phyloP scores from a whole-genome alignment of 148 eudicot genomes.

The Persicaria tinctoria region DNA sequence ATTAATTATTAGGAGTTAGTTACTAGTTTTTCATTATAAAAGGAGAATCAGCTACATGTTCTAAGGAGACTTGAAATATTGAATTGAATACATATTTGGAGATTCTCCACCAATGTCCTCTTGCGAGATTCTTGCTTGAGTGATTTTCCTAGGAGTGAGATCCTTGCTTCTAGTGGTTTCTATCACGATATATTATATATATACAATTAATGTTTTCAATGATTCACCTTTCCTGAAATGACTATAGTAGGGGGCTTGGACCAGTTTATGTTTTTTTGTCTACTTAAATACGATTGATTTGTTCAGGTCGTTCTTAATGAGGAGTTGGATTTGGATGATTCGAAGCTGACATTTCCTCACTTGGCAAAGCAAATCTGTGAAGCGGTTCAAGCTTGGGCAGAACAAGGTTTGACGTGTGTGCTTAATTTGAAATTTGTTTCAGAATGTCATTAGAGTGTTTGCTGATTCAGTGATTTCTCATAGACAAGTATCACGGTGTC shows the following conservation, averaged over 20 bases:
- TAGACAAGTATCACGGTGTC: slow-evolving; percentile 95
- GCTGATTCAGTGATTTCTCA: slow-evolving; percentile 16
- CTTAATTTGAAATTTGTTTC: slow-evolving; percentile 1
- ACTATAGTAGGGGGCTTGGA: background rate
- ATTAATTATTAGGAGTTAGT: too few species aligned
- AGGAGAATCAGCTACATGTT: too few species aligned
- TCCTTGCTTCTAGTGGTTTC: too few species aligned
- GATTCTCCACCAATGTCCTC: too few species aligned
- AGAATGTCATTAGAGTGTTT: background rate
- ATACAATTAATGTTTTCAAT: background rate
- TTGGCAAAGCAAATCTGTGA: slow-evolving; percentile 91
- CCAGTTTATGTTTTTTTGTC: background rate
- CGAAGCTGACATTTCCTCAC: slow-evolving; percentile 89
- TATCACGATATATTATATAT: background rate
- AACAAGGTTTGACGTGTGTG: slow-evolving; percentile 42
- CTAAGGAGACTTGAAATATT: too few species aligned
- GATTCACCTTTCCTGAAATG: background rate
- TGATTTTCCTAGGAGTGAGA: too few species aligned
- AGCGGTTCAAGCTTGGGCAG: slow-evolving; percentile 89
- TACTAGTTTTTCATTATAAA: too few species aligned
- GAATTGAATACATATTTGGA: too few species aligned
- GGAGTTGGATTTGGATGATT: slow-evolving; percentile 65
- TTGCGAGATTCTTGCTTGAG: too few species aligned
- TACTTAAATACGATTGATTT: background rate
- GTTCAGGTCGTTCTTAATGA: slow-evolving; percentile 86